A percentile compares a stretch with the other conserved stretches of the same genome.
Evolutionary conservation across 495 filamentous ascomycete species (phyloP).

Genomic region (Talaromyces trachyspermus): DNA sequence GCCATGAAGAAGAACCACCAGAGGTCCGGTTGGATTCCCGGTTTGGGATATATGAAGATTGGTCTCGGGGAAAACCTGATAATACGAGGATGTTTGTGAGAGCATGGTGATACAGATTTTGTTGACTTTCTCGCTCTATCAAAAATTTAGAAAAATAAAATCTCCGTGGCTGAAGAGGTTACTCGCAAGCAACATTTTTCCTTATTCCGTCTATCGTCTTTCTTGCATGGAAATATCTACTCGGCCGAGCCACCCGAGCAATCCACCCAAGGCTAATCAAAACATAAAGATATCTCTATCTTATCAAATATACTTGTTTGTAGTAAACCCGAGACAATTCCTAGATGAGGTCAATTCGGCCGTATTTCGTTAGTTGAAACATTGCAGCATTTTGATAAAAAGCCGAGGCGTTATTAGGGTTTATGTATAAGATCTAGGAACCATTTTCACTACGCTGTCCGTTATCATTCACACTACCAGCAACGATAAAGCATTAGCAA

Average conservation of each 20-base stretch:
- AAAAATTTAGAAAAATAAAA: not conserved
- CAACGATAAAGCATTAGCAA: not conserved
- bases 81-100: not conserved
- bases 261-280: not conserved
- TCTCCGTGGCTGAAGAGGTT: not conserved
- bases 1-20: constrained; percentile 2
- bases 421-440: not conserved
- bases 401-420: not conserved
- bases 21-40: not conserved
- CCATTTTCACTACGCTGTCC: not conserved
- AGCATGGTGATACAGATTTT: not conserved
- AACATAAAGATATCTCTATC: not conserved
- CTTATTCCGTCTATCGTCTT: not conserved
- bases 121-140: not conserved
- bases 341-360: not conserved
- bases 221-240: not conserved
- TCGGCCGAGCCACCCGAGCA: not conserved
- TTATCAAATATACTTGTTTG: not conserved
- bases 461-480: not conserved
- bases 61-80: not conserved
- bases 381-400: not conserved
- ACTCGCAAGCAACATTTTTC: constrained; percentile 8
- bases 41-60: not conserved
- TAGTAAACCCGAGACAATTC: not conserved
- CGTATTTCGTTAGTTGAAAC: not conserved